Evolutionary conservation across 441 rosid species (phyloP).

Genomic region (Populus trichocarpa): DNA sequence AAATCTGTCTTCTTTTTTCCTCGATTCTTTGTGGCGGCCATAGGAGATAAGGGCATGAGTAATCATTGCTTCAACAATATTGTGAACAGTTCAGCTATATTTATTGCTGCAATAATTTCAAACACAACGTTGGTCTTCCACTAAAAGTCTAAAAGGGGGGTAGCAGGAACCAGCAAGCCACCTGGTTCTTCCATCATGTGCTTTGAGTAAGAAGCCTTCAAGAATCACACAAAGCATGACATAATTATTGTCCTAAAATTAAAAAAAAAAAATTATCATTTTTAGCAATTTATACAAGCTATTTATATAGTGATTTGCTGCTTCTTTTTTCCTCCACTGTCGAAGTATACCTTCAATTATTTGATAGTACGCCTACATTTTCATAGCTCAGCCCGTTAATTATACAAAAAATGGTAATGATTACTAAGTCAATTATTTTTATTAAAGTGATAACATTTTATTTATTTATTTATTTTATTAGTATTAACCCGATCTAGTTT

Average conservation of each 20-base stretch:
- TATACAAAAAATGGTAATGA: not conserved
- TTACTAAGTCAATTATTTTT: too few species aligned
- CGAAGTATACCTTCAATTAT: too few species aligned
- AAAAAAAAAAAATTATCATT: too few species aligned
- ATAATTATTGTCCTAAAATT: too few species aligned
- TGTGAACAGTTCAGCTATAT: not conserved
- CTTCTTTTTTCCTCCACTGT: too few species aligned
- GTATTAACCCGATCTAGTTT: too few species aligned
- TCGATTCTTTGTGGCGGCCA: not conserved
- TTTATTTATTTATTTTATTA: too few species aligned
- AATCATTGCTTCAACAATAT: not conserved
- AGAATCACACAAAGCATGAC: not conserved
- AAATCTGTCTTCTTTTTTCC: not conserved
- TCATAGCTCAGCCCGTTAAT: not conserved
- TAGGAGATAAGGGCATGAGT: not conserved
- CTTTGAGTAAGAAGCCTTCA: not conserved
- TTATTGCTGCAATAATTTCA: not conserved
- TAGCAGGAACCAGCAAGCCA: too few species aligned
- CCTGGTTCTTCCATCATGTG: not conserved
- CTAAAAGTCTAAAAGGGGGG: too few species aligned
- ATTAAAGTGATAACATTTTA: too few species aligned
- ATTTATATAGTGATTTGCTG: too few species aligned
- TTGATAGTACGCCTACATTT: too few species aligned
- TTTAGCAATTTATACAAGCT: not conserved
- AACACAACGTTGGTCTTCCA: not conserved